Base-by-base conservation (phyloP, 768 basidiomycete genomes). In the Amanita muscaria region DNA sequence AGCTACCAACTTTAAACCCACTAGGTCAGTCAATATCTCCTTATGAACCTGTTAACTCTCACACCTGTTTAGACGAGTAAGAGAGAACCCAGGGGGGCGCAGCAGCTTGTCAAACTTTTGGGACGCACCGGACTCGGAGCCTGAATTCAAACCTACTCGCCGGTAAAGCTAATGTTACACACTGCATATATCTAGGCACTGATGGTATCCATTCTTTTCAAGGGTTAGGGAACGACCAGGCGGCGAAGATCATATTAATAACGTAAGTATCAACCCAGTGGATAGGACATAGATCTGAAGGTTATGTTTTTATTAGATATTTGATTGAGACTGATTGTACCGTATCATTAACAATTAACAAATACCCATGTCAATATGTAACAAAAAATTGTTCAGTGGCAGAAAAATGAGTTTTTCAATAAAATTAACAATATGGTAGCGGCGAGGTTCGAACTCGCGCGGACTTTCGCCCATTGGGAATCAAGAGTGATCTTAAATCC, bases 401-500 rank as follows among this genome's bases (percentile, higher is more conserved):
- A n/a, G n/a, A n/a, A n/a, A n/a, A n/a, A n/a, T n/a, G n/a, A n/a
- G n/a, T n/a, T n/a, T n/a, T n/a, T n/a, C n/a, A n/a, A n/a, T n/a
- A n/a, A n/a, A n/a, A n/a, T n/a, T n/a, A n/a, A 56, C 47, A 43
- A 40, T 19, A 37, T 83, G 81, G 80, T 79, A 79, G 77, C 79
- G 77, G 83, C 80, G 83, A 84, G 83, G 79, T 82, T 85, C 83
- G 82, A 85, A 86, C 83, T 84, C 83, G 80, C 83, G 83, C 81
- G 82, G 80, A 70, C 72, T 77, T 72, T 30, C 79, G 72, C 77
- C 80, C 81, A 83, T 83, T 82, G 80, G 82, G 80, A 84, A 73
- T 77, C 81, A 80, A 68, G 63, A 57, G 51, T 35, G 38, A 56
- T 57, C 83, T 84, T 86, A 85, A 85, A 83, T 82, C 83, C 81